Percentiles rank a stretch among this genome's conserved stretches.
Conservation (phyloP, 2,329 filamentous ascomycete species). For the Nothopassalora personata region DNA sequence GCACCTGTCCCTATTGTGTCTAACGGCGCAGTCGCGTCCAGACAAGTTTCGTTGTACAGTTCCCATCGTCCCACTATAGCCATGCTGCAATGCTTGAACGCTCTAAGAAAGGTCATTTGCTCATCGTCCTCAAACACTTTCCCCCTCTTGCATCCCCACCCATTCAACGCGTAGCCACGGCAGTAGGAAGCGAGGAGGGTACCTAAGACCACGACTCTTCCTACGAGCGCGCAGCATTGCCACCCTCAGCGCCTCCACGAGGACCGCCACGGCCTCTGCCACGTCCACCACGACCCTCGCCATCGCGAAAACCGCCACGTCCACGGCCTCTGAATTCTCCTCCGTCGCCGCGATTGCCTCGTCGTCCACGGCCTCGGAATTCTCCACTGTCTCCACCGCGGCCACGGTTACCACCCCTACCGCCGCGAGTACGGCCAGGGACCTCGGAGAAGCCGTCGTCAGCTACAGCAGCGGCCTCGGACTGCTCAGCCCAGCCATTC, state of each 20-base stretch:
- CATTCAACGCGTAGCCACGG: not conserved
- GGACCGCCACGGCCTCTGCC: slow-evolving; percentile 21
- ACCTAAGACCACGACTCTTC: slow-evolving; percentile 7
- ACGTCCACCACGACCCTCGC: slow-evolving; percentile 19
- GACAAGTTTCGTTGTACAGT: not conserved
- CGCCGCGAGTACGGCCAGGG: slow-evolving; percentile 26
- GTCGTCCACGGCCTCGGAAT: slow-evolving; percentile 23
- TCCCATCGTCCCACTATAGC: not conserved
- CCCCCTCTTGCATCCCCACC: not conserved
- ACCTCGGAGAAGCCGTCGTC: slow-evolving; percentile 71
- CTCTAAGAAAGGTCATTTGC: not conserved
- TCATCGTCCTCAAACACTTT: not conserved
- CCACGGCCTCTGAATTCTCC: slow-evolving; percentile 31
- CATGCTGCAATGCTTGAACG: slow-evolving; percentile 2
- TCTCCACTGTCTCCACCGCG: slow-evolving; percentile 37
- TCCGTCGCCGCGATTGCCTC: slow-evolving; percentile 31
- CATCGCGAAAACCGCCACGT: slow-evolving; percentile 38
- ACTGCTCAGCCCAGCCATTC: slow-evolving; percentile 27
- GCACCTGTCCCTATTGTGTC: not conserved
- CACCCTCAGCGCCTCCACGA: slow-evolving; percentile 19
- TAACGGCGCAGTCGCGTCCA: not conserved
- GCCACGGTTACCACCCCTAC: slow-evolving; percentile 37
- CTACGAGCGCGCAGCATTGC: slow-evolving; percentile 16
- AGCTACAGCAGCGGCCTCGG: slow-evolving; percentile 27
- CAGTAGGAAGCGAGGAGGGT: not conserved